These are phyloP conservation scores for Acanthamoeba lenticulata DNA, from an alignment of 208 protist species.

Conservation along the genomic window DNA sequence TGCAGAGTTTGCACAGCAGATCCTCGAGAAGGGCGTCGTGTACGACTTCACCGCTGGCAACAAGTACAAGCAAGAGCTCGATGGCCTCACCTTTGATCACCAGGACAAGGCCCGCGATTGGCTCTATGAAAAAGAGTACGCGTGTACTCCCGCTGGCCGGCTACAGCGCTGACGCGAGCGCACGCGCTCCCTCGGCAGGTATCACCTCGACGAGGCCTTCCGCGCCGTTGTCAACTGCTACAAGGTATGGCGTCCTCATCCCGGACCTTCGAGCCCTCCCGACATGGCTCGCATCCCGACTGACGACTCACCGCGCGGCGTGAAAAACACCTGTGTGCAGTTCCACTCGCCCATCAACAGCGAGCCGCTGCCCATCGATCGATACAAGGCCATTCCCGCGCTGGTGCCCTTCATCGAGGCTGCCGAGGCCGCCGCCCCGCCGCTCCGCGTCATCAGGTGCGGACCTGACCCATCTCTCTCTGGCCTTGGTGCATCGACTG, in stretches of 20 bases:
- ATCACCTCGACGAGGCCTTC: constrained; percentile 20
- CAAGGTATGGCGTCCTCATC: not conserved
- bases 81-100: not conserved
- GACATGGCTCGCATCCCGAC: not conserved
- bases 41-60: not conserved
- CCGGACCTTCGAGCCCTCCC: not conserved
- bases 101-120: not conserved
- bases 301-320: too few species aligned
- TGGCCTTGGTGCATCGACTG: too few species aligned
- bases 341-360: constrained; percentile 5
- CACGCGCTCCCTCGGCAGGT: not conserved
- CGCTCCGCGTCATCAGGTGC: not conserved
- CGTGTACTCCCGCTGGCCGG: too few species aligned
- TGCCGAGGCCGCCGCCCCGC: not conserved
- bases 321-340: not conserved
- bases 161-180: too few species aligned
- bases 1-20: not conserved
- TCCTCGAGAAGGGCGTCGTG: not conserved
- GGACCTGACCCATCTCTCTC: not conserved
- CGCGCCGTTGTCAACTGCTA: not conserved
- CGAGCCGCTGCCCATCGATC: not conserved
- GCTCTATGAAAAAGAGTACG: constrained; percentile 17
- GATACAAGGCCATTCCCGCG: not conserved
- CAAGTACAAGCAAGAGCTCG: constrained; percentile 13
- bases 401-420: not conserved